These are phyloP conservation scores for Ceratocystis alfenasii DNA, from an alignment of 2,329 filamentous ascomycete genomes.

Conservation along the genomic window DNA sequence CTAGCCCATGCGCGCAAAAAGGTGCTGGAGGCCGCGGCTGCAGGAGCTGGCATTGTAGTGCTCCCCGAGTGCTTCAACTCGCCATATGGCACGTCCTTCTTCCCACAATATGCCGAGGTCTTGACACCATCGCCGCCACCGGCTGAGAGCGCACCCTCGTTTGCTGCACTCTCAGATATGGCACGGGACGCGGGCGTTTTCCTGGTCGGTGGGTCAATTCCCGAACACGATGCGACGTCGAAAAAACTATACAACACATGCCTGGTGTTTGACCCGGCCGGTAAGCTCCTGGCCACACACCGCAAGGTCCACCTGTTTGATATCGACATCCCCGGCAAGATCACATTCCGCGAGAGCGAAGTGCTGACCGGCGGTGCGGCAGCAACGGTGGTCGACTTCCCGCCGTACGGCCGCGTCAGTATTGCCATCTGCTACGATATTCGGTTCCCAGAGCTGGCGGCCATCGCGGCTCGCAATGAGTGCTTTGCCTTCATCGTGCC, in stretches of 20 bases:
- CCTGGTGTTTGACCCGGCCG: constrained; percentile 67
- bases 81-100: constrained; percentile 83
- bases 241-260: constrained; percentile 80
- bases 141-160: constrained; percentile 62
- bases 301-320: constrained; percentile 95
- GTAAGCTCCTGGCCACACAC: constrained; percentile 72
- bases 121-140: constrained; percentile 61
- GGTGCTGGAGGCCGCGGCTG: constrained; percentile 65
- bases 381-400: constrained; percentile 73
- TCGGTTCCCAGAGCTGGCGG: constrained; percentile 87
- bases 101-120: constrained; percentile 82
- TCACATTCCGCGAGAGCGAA: constrained; percentile 81
- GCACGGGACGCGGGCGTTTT: constrained; percentile 69
- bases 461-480: constrained; percentile 73
- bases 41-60: constrained; percentile 75
- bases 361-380: constrained; percentile 77
- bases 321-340: constrained; percentile 92
- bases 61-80: constrained; percentile 99
- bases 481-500: constrained; percentile 84
- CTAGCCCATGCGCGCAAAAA: constrained; percentile 68
- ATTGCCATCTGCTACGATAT: constrained; percentile 97
- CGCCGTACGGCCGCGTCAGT: constrained; percentile 76
- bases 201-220: constrained; percentile 84
- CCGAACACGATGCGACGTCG: constrained; percentile 52
- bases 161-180: constrained; percentile 68